Percentiles rank a stretch among this genome's conserved stretches.
Evolutionary conservation across 495 filamentous ascomycete species (phyloP).

Genomic region (Penicillium manginii): DNA sequence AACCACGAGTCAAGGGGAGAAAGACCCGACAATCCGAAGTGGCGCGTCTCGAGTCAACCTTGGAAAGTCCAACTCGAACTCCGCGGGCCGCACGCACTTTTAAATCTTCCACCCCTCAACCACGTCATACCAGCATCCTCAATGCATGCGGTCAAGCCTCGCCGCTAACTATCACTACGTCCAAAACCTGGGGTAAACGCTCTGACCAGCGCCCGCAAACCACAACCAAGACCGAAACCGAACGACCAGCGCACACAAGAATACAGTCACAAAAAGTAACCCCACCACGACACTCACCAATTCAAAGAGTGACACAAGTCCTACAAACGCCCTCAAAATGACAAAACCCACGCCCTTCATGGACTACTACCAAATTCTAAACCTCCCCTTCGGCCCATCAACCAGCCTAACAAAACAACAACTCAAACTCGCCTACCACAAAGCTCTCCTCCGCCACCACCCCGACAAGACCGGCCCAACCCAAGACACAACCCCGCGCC

Average conservation of each 20-base stretch:
- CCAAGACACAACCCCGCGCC: conserved; percentile 9
- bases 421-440: conserved; percentile 77
- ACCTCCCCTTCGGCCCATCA: conserved; percentile 40
- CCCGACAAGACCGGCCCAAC: conserved; percentile 68
- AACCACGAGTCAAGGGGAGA: neutral
- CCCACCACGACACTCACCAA: neutral
- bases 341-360: conserved; percentile 21
- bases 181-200: conserved; percentile 1
- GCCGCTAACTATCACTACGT: neutral
- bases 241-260: neutral
- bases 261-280: no score
- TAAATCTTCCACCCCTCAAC: conserved; percentile 3
- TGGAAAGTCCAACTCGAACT: no score
- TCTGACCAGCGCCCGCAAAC: neutral
- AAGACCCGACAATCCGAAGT: conserved; percentile 8
- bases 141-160: conserved; percentile 1
- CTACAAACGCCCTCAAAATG: no score
- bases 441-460: conserved; percentile 76
- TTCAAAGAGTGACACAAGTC: neutral
- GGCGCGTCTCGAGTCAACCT: neutral
- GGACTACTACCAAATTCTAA: conserved; percentile 59
- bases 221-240: neutral
- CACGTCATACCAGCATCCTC: neutral
- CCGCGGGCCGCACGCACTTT: neutral
- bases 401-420: conserved; percentile 42